Conservation (phyloP, 2,329 filamentous ascomycete species). For the Neodidymelliopsis sp. region DNA sequence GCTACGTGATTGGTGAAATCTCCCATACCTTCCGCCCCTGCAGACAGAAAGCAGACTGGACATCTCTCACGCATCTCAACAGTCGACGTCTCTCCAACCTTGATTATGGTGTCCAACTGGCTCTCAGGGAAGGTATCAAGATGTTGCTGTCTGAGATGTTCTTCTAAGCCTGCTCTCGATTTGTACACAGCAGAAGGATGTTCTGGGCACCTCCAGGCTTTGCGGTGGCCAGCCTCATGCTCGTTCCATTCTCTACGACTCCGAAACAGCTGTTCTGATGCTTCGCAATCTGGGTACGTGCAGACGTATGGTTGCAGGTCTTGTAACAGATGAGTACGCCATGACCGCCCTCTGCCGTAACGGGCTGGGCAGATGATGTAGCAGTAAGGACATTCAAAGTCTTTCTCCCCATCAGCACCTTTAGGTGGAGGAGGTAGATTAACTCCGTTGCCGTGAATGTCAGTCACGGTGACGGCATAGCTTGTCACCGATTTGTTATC, state of each 20-base stretch:
- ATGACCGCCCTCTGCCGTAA: constrained; percentile 43
- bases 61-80: constrained; percentile 41
- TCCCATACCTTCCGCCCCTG: constrained; percentile 32
- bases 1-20: constrained; percentile 47
- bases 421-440: constrained; percentile 45
- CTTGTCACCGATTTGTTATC: constrained; percentile 48
- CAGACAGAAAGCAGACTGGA: constrained; percentile 41
- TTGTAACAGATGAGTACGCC: constrained; percentile 47
- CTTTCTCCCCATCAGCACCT: constrained; percentile 40
- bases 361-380: constrained; percentile 50
- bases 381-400: constrained; percentile 51
- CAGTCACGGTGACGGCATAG: constrained; percentile 47
- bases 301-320: constrained; percentile 50
- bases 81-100: constrained; percentile 43
- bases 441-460: constrained; percentile 43
- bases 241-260: constrained; percentile 49
- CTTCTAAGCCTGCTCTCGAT: constrained; percentile 31
- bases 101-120: constrained; percentile 40
- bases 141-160: constrained; percentile 43
- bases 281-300: constrained; percentile 43
- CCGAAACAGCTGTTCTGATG: constrained; percentile 39
- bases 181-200: constrained; percentile 41
- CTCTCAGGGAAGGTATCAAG: constrained; percentile 37
- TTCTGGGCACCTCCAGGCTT: constrained; percentile 48
- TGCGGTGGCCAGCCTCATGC: constrained; percentile 48